Evolutionary conservation across 2,329 filamentous ascomycete genomes (phyloP).

Genomic region (Sporothrix luriei): DNA sequence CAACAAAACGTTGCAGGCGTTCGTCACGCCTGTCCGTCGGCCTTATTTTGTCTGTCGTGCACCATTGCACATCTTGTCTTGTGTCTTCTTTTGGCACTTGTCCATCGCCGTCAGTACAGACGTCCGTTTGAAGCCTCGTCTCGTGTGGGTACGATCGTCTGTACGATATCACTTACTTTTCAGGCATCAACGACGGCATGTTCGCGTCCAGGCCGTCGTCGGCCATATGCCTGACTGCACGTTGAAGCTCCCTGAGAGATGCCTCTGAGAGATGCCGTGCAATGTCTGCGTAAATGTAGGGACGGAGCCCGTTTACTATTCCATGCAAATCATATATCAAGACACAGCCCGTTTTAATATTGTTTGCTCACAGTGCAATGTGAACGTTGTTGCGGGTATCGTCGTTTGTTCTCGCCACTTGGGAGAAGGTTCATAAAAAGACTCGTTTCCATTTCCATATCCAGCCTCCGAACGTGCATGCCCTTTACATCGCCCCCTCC

Average conservation of each 20-base stretch:
- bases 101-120: not conserved
- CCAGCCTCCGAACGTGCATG: not conserved
- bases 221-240: not conserved
- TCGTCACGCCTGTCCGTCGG: constrained; percentile 13
- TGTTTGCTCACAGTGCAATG: constrained; percentile 5
- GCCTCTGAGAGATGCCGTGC: no score
- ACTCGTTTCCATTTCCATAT: not conserved
- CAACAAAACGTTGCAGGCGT: not conserved
- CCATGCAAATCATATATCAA: not conserved
- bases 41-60: constrained; percentile 3
- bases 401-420: not conserved
- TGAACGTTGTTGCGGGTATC: not conserved
- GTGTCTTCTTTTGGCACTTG: not conserved
- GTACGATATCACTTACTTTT: not conserved
- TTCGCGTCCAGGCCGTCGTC: not conserved
- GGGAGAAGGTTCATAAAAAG: not conserved
- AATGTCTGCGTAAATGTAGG: not conserved
- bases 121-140: constrained; percentile 2
- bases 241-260: not conserved
- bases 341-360: not conserved
- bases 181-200: not conserved
- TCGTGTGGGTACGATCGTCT: not conserved
- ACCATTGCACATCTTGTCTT: constrained; percentile 1
- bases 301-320: not conserved
- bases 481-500: not conserved